Base-by-base conservation (phyloP, 2,329 filamentous ascomycete genomes). In the Myotisia sp. region DNA sequence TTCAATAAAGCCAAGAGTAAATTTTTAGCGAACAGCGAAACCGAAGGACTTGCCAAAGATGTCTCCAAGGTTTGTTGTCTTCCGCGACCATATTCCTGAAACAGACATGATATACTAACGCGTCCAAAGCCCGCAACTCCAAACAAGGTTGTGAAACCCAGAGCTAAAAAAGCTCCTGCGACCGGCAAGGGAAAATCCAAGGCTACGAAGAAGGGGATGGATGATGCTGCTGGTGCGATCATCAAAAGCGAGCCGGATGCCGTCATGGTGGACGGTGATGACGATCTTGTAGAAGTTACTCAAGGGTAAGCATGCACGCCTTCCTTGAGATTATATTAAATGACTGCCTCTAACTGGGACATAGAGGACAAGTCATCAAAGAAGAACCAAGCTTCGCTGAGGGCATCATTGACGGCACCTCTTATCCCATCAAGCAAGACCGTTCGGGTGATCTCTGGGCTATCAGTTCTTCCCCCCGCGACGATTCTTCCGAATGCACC, bases 1-100 rank as follows among this genome's bases (percentile, higher is more conserved):
- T 63, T 55, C 40, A 42, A 45, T 22, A 48, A 46, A 7, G 48
- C 56, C 7, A 60, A 52, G 36, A 55, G 54, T 38, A 63, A 59
- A 42, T 36, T 64, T 27, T 10, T 45, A 4, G 41, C 42, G 0
- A 19, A 34, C 5, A 24, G 12, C 12, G 22, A 24, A 24, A 12
- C n/a, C n/a, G n/a, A n/a, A n/a, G n/a, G n/a, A n/a, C n/a, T n/a
- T n/a, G n/a, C n/a, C n/a, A n/a, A n/a, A n/a, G n/a, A n/a, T n/a
- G n/a, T n/a, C n/a, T n/a, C n/a, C n/a, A n/a, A n/a, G n/a, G n/a
- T n/a, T n/a, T n/a, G n/a, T n/a, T n/a, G n/a, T n/a, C n/a, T n/a
- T n/a, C n/a, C n/a, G n/a, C n/a, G n/a, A n/a, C n/a, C n/a, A n/a
- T n/a, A n/a, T n/a, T n/a, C n/a, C n/a, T n/a, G n/a, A n/a, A n/a